phyloP scores from a whole-genome alignment of 495 filamentous ascomycete species.

The Aspergillus mulundensis region DNA sequence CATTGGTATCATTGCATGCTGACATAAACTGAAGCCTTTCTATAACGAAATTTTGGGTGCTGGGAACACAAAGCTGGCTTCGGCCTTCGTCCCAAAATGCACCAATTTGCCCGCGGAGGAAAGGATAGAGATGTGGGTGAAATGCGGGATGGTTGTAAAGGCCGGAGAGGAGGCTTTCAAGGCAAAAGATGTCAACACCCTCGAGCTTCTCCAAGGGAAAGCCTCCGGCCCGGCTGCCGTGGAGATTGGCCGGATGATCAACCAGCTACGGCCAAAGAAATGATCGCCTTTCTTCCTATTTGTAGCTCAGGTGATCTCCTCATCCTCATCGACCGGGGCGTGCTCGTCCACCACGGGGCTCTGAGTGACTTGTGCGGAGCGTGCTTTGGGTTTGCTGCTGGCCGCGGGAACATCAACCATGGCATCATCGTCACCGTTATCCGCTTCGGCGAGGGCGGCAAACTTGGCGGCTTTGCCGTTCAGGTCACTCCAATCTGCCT shows the following conservation, averaged over 20 bases:
- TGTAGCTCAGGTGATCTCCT: constrained; percentile 42
- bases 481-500: constrained; percentile 43
- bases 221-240: constrained; percentile 51
- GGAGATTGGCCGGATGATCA: constrained; percentile 62
- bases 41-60: constrained; percentile 85
- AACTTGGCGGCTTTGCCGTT: constrained; percentile 36
- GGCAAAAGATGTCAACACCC: constrained; percentile 67
- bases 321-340: constrained; percentile 32
- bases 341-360: constrained; percentile 20
- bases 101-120: constrained; percentile 57
- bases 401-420: constrained; percentile 32
- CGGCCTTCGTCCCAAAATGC: constrained; percentile 85
- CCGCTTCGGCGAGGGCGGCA: constrained; percentile 23
- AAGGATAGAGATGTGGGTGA: constrained; percentile 88
- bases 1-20: constrained; percentile 18
- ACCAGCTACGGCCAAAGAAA: constrained; percentile 48
- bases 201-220: constrained; percentile 55
- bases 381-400: constrained; percentile 16
- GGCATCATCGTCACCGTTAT: constrained; percentile 28
- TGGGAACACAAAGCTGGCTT: constrained; percentile 84
- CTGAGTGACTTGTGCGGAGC: constrained; percentile 10
- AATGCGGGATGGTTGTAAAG: constrained; percentile 85
- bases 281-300: constrained; percentile 18
- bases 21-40: constrained; percentile 60
- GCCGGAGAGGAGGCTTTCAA: constrained; percentile 89